Evolutionary conservation across 257 asterid genomes (phyloP).

Genomic region (Solanum peruvianum): DNA sequence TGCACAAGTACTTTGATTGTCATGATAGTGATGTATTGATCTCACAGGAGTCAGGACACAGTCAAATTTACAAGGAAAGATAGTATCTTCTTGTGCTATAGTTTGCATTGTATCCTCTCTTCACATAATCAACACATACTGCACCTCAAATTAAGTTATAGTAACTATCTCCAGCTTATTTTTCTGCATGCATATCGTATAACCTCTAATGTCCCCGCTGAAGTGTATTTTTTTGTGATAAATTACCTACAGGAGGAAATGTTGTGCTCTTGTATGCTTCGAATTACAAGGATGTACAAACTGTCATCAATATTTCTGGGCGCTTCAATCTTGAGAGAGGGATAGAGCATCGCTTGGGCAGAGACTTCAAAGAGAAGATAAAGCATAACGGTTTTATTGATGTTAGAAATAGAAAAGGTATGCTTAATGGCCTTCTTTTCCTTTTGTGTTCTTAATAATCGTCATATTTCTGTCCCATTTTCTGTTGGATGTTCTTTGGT

Average conservation of each 20-base stretch:
- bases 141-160: neutral
- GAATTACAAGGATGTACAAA: constrained; percentile 30
- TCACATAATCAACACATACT: neutral
- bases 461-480: neutral
- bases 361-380: constrained; percentile 42
- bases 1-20: neutral
- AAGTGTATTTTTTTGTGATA: neutral
- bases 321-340: constrained; percentile 68
- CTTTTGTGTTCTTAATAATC: neutral
- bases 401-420: constrained; percentile 64
- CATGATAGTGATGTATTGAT: neutral
- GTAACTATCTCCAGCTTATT: neutral
- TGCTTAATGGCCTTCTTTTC: neutral
- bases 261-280: constrained; percentile 80
- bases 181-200: neutral
- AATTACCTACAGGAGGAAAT: constrained; percentile 69
- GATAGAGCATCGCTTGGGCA: constrained; percentile 82
- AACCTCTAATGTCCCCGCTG: neutral
- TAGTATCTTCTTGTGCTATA: neutral
- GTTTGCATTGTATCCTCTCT: neutral
- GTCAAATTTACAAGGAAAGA: neutral
- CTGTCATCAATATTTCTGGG: constrained; percentile 67
- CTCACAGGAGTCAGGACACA: neutral
- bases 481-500: neutral
- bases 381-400: constrained; percentile 55